Base-by-base conservation (phyloP, 371 early-diverging fungal species). In the Mucor plumbeus region DNA sequence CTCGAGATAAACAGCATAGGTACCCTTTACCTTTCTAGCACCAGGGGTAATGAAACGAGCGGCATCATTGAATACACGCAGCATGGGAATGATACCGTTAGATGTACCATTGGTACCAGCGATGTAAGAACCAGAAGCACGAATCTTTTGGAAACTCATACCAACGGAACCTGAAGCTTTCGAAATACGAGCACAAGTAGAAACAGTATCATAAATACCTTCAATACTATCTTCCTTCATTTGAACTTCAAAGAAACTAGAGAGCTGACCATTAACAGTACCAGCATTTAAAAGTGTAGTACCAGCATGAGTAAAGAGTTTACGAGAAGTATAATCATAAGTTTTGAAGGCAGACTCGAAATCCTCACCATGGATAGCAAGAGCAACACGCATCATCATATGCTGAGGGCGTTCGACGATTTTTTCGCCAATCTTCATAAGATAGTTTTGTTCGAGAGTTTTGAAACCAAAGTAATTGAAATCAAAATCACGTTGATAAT, bases 251-350 rank as follows among this genome's bases (percentile, higher is more conserved):
- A 66, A 70, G 31, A 50, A 56, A 33, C 71, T 70, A 15, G 95
- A 94, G 47, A 97, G 75, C 76, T 98, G 99, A 14, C 94, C 92
- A 36, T 86, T 85, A 11, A 90, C 88, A 3, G 96, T 96, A 58
- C 96, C 96, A 61, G 97, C 91, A 82, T 98, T 97, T 83, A 97
- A 97, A 38, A 98, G 86, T n/a, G 99, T 97, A 3, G 99, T 97
- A 15, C 91, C 93, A 31, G 96, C 98, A 74, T 96, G 96, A 4
- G 96, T 97, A 73, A 94, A 98, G 84, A 84, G 90, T 71, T 91
- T 89, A 63, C 89, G 84, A 17, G 94, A 94, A 84, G 98, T 87
- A 63, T 95, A 83, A 64, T 94, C 82, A 78, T 98, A 98, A 0
- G 97, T 94, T 73, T 96, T 90, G 65, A 95, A 89, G 19, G 90